Base-by-base conservation (phyloP, 345 rosid genomes). In the Lepidium africanum region DNA sequence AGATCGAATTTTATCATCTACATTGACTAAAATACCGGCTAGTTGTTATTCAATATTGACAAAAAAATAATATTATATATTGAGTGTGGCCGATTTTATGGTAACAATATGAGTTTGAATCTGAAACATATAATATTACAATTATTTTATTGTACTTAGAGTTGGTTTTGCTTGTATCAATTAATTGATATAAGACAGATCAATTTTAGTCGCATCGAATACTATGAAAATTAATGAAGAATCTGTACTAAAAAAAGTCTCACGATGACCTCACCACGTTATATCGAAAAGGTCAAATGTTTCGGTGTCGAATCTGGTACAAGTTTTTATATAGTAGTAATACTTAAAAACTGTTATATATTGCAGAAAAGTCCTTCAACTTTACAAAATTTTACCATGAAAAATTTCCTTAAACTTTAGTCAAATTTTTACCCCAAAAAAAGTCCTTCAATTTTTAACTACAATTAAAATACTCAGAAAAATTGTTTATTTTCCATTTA, bases 271-370 rank as follows among this genome's bases (percentile, higher is more conserved):
- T 37, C 62, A 60, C 50, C 77, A 74, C 77, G 69, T 60, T 74
- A 43, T 42, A 43, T 42, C 63, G 17, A 59, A 27, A 60, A 52
- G 60, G 73, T 74, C 73, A 74, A 74, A 74, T 60, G 77, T 67
- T 74, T 59, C 72, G 72, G 72, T 66, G 71, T 58, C 72, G 67
- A 65, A 65, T 66, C 70, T 56, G 51, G 8, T 55, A 42, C 2
- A 10, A 7, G 55, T 58, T 59, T 69, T 23, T 43, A 53, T 17
- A 19, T n/a, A 66, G 2, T 25, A 2, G 27, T 25, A 27, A 27
- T 27, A 27, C 32, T 27, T 27, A 8, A 10, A 17, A 52, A n/a
- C 10, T 41, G 9, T 27, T 9, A 35, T 36, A 62, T 12, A 38
- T 10, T 38, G 21, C 23, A 50, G 10, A 25, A 51, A 38, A 42